Base-by-base conservation (phyloP, 768 basidiomycete species). In the Coprinopsis strossmayeri region DNA sequence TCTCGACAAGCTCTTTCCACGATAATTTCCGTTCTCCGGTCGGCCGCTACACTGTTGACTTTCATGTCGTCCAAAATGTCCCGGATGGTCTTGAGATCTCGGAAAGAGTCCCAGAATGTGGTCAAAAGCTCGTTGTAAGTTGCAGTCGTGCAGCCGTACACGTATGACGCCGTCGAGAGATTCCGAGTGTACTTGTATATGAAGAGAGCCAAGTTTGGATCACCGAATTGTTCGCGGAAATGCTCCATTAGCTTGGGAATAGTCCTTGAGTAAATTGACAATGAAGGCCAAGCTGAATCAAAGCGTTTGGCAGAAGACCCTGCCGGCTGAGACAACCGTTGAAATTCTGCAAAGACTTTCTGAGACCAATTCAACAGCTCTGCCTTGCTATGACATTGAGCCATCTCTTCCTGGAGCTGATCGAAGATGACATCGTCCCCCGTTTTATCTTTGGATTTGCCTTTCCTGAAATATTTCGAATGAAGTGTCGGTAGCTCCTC, bases 61-160 rank as follows among this genome's bases (percentile, higher is more conserved):
- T 69, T 64, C 91, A 96, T 94, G 62, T 94, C 92, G 50, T 82
- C 75, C 15, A 95, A 64, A 3, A 84, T 79, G 17, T 78, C 74
- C 45, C 77, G 77, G 0, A 92, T 82, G 23, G 86, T 88, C 39
- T 76, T 73, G 28, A 93, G 66, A 66, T 95, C 91, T n/a, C 78
- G 78, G 70, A 94, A 90, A 48, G 74, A 79, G 5, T 69, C 65
- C 94, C 94, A 97, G 17, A 80, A 79, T n/a, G 87, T 91, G 57
- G 79, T 72, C 23, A 97, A 78, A 17, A 93, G 73, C 61, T 95
- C 91, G 63, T 93, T 91, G 65, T 95, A 96, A 0, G 84, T 87
- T 9, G 74, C 74, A 0, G 92, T 87, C 9, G 89, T 86, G 64
- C 94, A 97, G 2, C 93, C 94, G 57, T 84, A 84, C 25, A 94